Conservation (phyloP, 2,329 filamentous ascomycete genomes). For the Botrytis cinerea region DNA sequence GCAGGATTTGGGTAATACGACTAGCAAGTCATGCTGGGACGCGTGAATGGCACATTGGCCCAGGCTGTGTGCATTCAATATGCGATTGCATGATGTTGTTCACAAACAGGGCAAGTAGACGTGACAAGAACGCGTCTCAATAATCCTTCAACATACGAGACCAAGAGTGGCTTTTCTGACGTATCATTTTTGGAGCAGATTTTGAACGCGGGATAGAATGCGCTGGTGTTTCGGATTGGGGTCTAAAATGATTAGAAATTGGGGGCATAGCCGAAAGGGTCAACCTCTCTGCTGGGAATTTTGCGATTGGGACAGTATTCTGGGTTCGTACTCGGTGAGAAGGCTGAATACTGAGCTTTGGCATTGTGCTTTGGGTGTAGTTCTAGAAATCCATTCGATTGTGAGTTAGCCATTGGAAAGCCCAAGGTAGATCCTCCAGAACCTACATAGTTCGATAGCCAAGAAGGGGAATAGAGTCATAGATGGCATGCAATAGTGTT, state of each 20-base stretch:
- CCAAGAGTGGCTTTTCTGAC: conserved; percentile 12
- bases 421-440: conserved; percentile 1
- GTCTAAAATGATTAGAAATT: conserved; percentile 6
- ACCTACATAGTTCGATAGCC: background rate
- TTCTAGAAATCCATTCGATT: background rate
- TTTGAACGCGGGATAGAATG: conserved; percentile 4
- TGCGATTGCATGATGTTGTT: conserved; percentile 5
- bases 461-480: background rate
- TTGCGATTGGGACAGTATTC: background rate
- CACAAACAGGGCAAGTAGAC: conserved; percentile 2
- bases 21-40: background rate
- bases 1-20: background rate
- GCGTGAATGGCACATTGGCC: background rate
- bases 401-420: background rate
- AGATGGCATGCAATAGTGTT: background rate
- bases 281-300: conserved; percentile 3
- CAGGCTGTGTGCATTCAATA: background rate
- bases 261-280: background rate
- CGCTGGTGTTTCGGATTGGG: conserved; percentile 16
- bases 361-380: background rate
- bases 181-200: conserved; percentile 14
- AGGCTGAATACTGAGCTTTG: background rate
- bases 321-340: background rate
- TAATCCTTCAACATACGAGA: conserved; percentile 18
- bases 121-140: conserved; percentile 14